Evolutionary conservation across 2,329 filamentous ascomycete species (phyloP), one percentile per base, ranked within the genome.

Genomic region (Verticillium zaregamsianum): DNA sequence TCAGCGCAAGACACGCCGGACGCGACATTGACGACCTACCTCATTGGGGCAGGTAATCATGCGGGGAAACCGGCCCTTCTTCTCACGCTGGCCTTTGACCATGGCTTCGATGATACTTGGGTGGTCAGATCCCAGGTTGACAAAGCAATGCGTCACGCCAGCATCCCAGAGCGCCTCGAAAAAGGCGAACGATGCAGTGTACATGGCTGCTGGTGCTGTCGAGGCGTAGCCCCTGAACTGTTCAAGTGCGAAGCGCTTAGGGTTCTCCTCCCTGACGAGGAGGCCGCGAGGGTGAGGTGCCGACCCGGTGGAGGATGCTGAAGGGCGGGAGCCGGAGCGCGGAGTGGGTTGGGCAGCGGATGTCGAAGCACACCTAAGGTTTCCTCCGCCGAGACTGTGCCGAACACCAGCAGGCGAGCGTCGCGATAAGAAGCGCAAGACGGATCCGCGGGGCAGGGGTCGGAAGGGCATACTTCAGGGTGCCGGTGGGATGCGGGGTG

Each of bases 81-180:
- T 85, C 71, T 90, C 87, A 66, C 83, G 85, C 67, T 89, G 86
- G 54, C 87, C 88, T 70, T 90, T 90, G 65, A 90, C 86, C 72
- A 91, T 90, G 14, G 89, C 89, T 73, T 91, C 89, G 58, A 91
- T 84, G 70, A 91, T 90, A 25, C 85, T 86, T 6, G 89, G 89
- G 69, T 91, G 85, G 68, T 88, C 85, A 49, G 81, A 85, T 12
- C 85, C 85, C 31, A 88, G 77, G 68, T 87, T 87, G 61, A 87
- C 84, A 70, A 86, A 83, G 74, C 83, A 82, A 70, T 87, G 81
- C 39, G 81, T 82, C 52, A 87, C 78, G 20, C 85, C 85, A 52
- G 84, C 84, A 72, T 92, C 89, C 87, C 88, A 92, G 57, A 93
- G 77, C 35, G 90, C 89, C 79, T 94, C 91, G 66, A 94, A 93